Evolutionary conservation across 495 filamentous ascomycete genomes (phyloP), one percentile per base, ranked within the genome.

Genomic region (Annulohypoxylon moriforme): DNA sequence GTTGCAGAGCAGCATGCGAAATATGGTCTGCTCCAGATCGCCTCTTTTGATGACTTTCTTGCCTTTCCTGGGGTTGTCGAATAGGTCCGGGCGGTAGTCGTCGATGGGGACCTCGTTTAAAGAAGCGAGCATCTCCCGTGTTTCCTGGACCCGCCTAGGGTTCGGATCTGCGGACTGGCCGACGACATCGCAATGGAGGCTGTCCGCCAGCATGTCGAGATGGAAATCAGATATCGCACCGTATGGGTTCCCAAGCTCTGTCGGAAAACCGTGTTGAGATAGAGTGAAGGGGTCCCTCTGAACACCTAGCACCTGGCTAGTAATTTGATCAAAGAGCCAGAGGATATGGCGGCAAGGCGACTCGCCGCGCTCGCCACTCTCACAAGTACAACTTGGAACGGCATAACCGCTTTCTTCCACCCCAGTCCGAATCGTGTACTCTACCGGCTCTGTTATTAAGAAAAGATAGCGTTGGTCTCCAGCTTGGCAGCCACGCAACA

Each of bases 331-430:
- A 49, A 83, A 78, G 22, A 85, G 77, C 82, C 82, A 85, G 58
- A 85, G 75, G 22, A 82, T 73, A 60, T 85, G 83, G n/a, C 81
- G 81, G 75, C 83, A 85, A 0, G 82, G 83, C 7, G 72, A 69
- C 24, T 73, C 64, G 47, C 57, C 67, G 36, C 69, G 68, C 64
- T 73, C 75, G 46, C 75, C 76, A 42, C 77, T 75, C 10, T 77
- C 73, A 56, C 83, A 84, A 27, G 80, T 80, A 71, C 83, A 85
- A 16, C 69, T 77, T 4, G 82, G 81, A 0, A 60, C 59, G 8
- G 80, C 74, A 59, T 80, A 83, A 10, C 76, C 72, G 50, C 80
- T 79, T 47, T 76, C 70, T 7, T 76, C 70, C 4, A 77, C 69
- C 3, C 82, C 81, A 18, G 82, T 81, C 36, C 82, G 78, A 31